Base-by-base conservation (phyloP, 257 asterid genomes). In the Hygrophila difformis region DNA sequence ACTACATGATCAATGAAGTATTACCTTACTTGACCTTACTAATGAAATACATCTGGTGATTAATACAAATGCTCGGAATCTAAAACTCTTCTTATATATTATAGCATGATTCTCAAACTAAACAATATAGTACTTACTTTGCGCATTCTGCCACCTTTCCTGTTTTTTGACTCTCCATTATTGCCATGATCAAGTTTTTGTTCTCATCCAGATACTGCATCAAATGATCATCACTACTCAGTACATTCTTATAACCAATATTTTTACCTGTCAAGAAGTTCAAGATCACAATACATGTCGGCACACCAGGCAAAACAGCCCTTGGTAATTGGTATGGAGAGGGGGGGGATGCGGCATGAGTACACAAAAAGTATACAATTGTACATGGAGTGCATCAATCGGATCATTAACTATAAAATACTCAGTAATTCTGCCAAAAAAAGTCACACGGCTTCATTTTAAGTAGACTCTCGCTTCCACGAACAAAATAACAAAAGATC, bases 71-170 rank as follows among this genome's bases (percentile, higher is more conserved):
- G n/a, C n/a, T n/a, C n/a, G n/a, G n/a, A n/a, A n/a, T n/a, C n/a
- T n/a, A n/a, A 49, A 51, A 44, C 23, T 44, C 21, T 18, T 5
- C 33, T 17, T 8, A 26, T n/a, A n/a, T 14, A 57, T 21, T 18
- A 28, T 13, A 50, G 47, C 4, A 17, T 21, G 19, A 26, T 24
- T 23, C 21, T 37, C 24, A 58, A 51, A 39, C 36, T n/a, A 35
- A 51, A 43, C 1, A 37, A 48, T 36, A 39, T 8, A 12, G 7
- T 26, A 71, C 96, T 82, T 66, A 85, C 98, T 89, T 94, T 17
- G 96, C 96, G 63, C 94, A 82, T 76, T 89, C 98, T 8, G 93
- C 75, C 59, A 82, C 74, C 70, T 85, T 89, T 23, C 96, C 98
- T 56, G 67, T 61, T 52, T 80, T 89, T 56, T 89, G 98, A 51